These are phyloP conservation scores for Hirschfeldia incana DNA, from an alignment of 345 rosid species.

Conservation along the genomic window DNA sequence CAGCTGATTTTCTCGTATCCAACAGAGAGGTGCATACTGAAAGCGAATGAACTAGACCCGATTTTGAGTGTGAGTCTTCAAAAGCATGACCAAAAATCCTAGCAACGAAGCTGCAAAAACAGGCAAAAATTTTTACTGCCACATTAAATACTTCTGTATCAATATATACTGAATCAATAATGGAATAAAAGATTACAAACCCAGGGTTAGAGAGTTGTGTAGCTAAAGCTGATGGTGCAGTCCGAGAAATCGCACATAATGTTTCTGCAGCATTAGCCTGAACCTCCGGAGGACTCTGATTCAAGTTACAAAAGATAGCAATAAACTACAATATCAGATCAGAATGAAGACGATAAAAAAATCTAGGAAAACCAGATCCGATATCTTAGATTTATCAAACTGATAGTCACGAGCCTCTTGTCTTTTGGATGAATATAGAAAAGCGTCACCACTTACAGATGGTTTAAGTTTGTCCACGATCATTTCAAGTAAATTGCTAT, in stretches of 20 bases:
- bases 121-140: conserved; percentile 13
- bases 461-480: conserved; percentile 91
- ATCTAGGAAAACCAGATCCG: conserved; percentile 1
- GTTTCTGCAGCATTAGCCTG: conserved; percentile 97
- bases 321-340: conserved; percentile 27
- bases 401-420: conserved; percentile 2
- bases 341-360: conserved; percentile 13
- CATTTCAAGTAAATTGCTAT: conserved; percentile 87
- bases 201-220: conserved; percentile 84
- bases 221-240: conserved; percentile 89
- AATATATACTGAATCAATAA: not conserved
- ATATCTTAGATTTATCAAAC: conserved; percentile 15
- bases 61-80: conserved; percentile 88
- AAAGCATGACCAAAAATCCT: conserved; percentile 91
- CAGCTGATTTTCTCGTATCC: conserved; percentile 86
- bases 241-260: conserved; percentile 87
- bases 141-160: conserved; percentile 12
- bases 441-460: conserved; percentile 56
- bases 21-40: conserved; percentile 93
- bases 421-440: conserved; percentile 2
- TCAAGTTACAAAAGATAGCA: conserved; percentile 30
- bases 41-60: conserved; percentile 88
- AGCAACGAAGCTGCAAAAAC: conserved; percentile 70
- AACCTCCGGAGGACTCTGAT: conserved; percentile 83
- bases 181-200: conserved; percentile 45